Conservation (phyloP, 495 filamentous ascomycete species). For the Neohortaea acidophila region DNA sequence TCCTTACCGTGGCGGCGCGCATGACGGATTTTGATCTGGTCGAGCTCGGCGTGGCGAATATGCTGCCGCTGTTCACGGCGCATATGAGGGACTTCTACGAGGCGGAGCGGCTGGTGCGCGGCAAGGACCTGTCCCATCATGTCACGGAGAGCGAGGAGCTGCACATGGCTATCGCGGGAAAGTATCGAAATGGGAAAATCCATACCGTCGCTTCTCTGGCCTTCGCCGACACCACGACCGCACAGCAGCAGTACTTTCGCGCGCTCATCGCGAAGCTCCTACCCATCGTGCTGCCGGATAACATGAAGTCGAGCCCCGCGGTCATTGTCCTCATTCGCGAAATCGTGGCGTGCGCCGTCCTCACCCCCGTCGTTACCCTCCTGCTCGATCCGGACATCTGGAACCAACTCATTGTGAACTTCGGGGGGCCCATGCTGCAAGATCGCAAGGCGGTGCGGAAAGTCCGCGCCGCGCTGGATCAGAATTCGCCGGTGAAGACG, state of each 20-base stretch:
- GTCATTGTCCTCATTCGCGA: slow-evolving; percentile 71
- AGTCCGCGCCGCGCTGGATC: slow-evolving; percentile 80
- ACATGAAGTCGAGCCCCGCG: slow-evolving; percentile 58
- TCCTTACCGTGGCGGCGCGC: slow-evolving; percentile 52
- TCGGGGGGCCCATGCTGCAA: slow-evolving; percentile 59
- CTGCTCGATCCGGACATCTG: slow-evolving; percentile 85
- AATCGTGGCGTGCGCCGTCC: slow-evolving; percentile 62
- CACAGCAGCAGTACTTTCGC: slow-evolving; percentile 78
- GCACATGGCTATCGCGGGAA: slow-evolving; percentile 81
- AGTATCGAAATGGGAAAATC: slow-evolving; percentile 77
- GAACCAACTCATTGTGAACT: slow-evolving; percentile 89
- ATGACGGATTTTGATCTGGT: slow-evolving; percentile 61
- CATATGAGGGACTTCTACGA: slow-evolving; percentile 85
- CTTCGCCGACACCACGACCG: slow-evolving; percentile 62
- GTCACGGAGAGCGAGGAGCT: slow-evolving; percentile 95
- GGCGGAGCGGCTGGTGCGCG: slow-evolving; percentile 74
- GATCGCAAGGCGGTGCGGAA: slow-evolving; percentile 92
- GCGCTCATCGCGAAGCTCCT: slow-evolving; percentile 52
- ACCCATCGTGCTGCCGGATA: slow-evolving; percentile 58
- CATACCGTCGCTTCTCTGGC: slow-evolving; percentile 77
- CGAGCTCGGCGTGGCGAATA: slow-evolving; percentile 59
- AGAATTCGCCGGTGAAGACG: slow-evolving; percentile 76
- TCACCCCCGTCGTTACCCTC: slow-evolving; percentile 54
- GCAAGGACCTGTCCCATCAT: slow-evolving; percentile 68
- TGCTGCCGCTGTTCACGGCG: slow-evolving; percentile 78